A percentile compares a stretch with the other conserved stretches of the same genome.
Conservation (phyloP, 495 filamentous ascomycete species). For the Aspergillus cristatus region DNA sequence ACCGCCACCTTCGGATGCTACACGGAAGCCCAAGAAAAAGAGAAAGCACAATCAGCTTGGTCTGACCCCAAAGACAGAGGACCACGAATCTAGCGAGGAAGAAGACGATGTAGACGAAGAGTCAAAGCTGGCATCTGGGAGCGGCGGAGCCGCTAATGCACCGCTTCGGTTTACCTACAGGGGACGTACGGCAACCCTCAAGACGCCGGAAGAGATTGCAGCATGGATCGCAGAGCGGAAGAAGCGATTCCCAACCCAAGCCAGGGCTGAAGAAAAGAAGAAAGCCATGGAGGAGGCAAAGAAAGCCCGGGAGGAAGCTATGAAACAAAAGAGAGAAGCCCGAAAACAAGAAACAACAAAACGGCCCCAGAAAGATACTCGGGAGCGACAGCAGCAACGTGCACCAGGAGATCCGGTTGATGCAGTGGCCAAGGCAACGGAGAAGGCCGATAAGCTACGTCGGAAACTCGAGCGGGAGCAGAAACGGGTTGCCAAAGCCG, state of each 20-base stretch:
- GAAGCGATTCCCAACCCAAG: constrained; percentile 67
- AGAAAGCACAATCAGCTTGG: constrained; percentile 71
- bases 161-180: constrained; percentile 36
- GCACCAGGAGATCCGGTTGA: constrained; percentile 22
- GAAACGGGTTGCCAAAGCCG: constrained; percentile 38
- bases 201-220: constrained; percentile 58
- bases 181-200: constrained; percentile 30
- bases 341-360: constrained; percentile 21
- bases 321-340: constrained; percentile 11
- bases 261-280: constrained; percentile 44
- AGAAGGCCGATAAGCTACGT: constrained; percentile 41
- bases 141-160: constrained; percentile 13
- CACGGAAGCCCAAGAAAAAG: constrained; percentile 58
- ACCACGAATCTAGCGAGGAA: constrained; percentile 59
- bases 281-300: constrained; percentile 35
- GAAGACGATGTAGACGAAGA: constrained; percentile 71
- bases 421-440: constrained; percentile 33
- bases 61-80: constrained; percentile 63
- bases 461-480: constrained; percentile 39
- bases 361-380: constrained; percentile 20
- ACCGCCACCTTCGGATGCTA: constrained; percentile 32
- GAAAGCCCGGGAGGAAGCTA: constrained; percentile 26
- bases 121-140: constrained; percentile 31
- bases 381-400: constrained; percentile 16
- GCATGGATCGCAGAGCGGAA: constrained; percentile 75